Conservation (phyloP, 306 rosid species). For the Inga laurina region DNA sequence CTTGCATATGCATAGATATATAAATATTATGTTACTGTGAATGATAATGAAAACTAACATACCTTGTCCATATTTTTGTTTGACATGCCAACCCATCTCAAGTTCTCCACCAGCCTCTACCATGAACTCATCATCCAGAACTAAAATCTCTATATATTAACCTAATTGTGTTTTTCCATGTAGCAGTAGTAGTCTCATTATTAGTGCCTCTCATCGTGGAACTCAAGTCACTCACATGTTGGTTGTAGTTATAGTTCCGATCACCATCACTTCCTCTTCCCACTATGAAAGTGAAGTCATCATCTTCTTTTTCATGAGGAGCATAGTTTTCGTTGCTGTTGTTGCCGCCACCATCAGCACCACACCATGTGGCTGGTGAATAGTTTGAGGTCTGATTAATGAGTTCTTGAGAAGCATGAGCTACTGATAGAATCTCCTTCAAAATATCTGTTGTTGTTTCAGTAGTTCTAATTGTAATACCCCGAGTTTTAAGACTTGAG, state of each 20-base stretch:
- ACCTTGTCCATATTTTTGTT: slow-evolving; percentile 68
- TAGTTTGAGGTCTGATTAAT: slow-evolving; percentile 47
- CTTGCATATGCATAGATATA: neutral
- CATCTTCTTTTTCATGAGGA: slow-evolving; percentile 30
- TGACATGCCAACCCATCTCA: slow-evolving; percentile 92
- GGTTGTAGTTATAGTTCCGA: slow-evolving; percentile 25
- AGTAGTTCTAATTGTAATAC: slow-evolving; percentile 16
- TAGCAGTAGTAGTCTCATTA: slow-evolving; percentile 24
- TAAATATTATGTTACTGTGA: neutral
- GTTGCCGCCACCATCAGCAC: slow-evolving; percentile 24
- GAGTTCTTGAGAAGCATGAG: slow-evolving; percentile 73
- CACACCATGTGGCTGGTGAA: slow-evolving; percentile 41
- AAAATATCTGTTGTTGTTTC: slow-evolving; percentile 47
- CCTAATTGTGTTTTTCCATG: slow-evolving; percentile 54
- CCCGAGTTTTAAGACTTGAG: too few species aligned
- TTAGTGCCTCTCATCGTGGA: slow-evolving; percentile 38
- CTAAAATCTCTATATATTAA: slow-evolving; percentile 50
- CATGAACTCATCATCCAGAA: slow-evolving; percentile 55
- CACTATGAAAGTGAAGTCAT: slow-evolving; percentile 75
- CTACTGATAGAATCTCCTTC: slow-evolving; percentile 89
- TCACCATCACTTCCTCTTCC: slow-evolving; percentile 29
- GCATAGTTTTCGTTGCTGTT: slow-evolving; percentile 35
- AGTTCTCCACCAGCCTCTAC: slow-evolving; percentile 61
- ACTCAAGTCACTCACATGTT: slow-evolving; percentile 36
- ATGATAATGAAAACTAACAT: neutral